Conservation (phyloP, 2,329 filamentous ascomycete genomes). For the Pyrenochaeta sp. region DNA sequence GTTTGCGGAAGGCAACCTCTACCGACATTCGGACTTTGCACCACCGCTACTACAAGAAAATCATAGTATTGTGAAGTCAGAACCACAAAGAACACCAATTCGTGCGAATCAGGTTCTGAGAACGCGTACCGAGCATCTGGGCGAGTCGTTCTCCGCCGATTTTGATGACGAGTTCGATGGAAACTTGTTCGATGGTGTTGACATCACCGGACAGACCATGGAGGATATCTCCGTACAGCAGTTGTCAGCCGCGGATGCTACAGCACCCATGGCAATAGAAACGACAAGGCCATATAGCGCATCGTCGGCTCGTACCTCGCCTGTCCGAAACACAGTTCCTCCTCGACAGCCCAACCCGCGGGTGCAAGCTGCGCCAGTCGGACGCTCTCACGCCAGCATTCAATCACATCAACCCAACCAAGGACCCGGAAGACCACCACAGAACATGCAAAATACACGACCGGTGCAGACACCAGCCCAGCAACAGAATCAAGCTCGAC, state of each 20-base stretch:
- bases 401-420: conserved; percentile 39
- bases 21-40: conserved; percentile 80
- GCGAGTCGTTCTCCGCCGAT: conserved; percentile 49
- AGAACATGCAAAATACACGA: conserved; percentile 36
- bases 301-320: conserved; percentile 30
- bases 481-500: conserved; percentile 30
- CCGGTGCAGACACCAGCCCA: conserved; percentile 37
- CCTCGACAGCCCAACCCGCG: conserved; percentile 31
- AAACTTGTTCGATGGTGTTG: conserved; percentile 65
- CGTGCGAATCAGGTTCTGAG: conserved; percentile 34
- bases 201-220: conserved; percentile 72
- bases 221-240: conserved; percentile 44
- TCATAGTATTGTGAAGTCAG: conserved; percentile 37
- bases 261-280: conserved; percentile 18
- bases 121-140: conserved; percentile 44
- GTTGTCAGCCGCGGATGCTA: conserved; percentile 23
- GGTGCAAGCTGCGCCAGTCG: conserved; percentile 32
- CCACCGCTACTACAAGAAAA: conserved; percentile 55
- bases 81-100: conserved; percentile 32
- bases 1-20: conserved; percentile 80
- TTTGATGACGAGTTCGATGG: conserved; percentile 66
- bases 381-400: conserved; percentile 29
- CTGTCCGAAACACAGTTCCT: conserved; percentile 26
- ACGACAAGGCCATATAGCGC: conserved; percentile 23
- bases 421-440: conserved; percentile 25